Evolutionary conservation across 768 basidiomycete species (phyloP).

Genomic region (Neoboletus subvelutipes): DNA sequence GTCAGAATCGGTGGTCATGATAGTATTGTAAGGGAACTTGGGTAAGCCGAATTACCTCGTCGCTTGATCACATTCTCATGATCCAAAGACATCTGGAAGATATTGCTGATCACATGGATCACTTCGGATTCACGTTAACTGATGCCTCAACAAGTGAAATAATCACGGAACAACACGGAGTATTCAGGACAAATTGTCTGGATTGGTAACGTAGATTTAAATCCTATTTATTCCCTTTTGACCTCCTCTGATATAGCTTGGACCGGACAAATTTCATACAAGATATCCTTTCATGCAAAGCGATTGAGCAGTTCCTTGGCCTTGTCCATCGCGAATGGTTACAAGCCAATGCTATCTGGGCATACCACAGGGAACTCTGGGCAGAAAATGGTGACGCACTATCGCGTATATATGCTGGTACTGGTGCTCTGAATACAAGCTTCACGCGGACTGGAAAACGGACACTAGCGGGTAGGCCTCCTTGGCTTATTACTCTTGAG

Average conservation of each 20-base stretch:
- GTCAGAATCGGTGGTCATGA: slow-evolving; percentile 86
- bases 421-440: slow-evolving; percentile 91
- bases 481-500: background rate
- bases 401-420: slow-evolving; percentile 92
- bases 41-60: slow-evolving; percentile 35
- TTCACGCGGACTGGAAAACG: slow-evolving; percentile 94
- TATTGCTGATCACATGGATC: slow-evolving; percentile 64
- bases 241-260: slow-evolving; percentile 49
- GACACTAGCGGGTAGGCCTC: slow-evolving; percentile 71
- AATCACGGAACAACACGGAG: slow-evolving; percentile 87
- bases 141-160: slow-evolving; percentile 63
- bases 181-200: slow-evolving; percentile 92
- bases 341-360: slow-evolving; percentile 69
- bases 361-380: slow-evolving; percentile 90
- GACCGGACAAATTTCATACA: slow-evolving; percentile 98
- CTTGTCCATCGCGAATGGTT: slow-evolving; percentile 80
- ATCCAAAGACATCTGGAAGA: slow-evolving; percentile 55
- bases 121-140: slow-evolving; percentile 84
- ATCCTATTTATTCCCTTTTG: background rate
- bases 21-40: slow-evolving; percentile 71
- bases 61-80: slow-evolving; percentile 6
- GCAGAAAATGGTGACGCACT: slow-evolving; percentile 95
- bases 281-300: slow-evolving; percentile 84
- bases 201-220: slow-evolving; percentile 67
- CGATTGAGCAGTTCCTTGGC: slow-evolving; percentile 78